phyloP scores from a whole-genome alignment of 2,329 filamentous ascomycete species.

The Ramichloridium luteum region DNA sequence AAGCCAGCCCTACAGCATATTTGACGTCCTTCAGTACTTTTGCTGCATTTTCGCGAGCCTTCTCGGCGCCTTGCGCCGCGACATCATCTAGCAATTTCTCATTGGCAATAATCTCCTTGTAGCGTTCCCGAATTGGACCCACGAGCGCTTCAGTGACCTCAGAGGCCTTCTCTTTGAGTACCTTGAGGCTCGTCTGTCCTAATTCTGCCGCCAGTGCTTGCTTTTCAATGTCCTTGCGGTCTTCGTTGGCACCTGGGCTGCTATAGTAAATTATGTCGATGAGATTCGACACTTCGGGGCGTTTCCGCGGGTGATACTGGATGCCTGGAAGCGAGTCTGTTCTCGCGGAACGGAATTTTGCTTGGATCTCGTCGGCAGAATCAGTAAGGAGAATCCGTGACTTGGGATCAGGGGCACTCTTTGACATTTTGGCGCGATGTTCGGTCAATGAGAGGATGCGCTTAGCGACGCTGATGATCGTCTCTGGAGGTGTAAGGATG shows the following conservation, averaged over 20 bases:
- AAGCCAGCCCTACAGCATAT: conserved; percentile 30
- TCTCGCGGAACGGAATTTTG: conserved; percentile 59
- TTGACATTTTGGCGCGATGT: conserved; percentile 83
- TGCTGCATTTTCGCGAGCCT: conserved; percentile 50
- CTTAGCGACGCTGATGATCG: conserved; percentile 66
- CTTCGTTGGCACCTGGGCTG: conserved; percentile 22
- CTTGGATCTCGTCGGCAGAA: conserved; percentile 46
- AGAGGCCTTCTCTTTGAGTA: conserved; percentile 53
- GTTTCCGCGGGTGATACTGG: conserved; percentile 54
- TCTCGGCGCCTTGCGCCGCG: conserved; percentile 45
- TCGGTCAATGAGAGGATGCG: conserved; percentile 81
- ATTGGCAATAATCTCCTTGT: conserved; percentile 40
- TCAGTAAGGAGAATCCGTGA: conserved; percentile 81
- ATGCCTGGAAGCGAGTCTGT: conserved; percentile 62
- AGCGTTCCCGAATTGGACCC: conserved; percentile 44
- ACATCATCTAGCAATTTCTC: conserved; percentile 45
- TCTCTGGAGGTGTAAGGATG: conserved; percentile 54
- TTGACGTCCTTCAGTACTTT: conserved; percentile 36
- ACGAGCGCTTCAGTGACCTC: conserved; percentile 45
- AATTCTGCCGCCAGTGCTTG: conserved; percentile 38
- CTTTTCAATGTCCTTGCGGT: conserved; percentile 25
- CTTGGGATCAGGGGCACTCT: conserved; percentile 58
- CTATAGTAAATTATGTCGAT: conserved; percentile 63
- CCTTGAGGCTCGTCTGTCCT: conserved; percentile 36
- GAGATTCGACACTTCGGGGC: conserved; percentile 82